A percentile compares a stretch with the other conserved stretches of the same genome.
These are phyloP conservation scores for Boletus mariae DNA, from an alignment of 1,284 basidiomycete species.

Conservation along the genomic window DNA sequence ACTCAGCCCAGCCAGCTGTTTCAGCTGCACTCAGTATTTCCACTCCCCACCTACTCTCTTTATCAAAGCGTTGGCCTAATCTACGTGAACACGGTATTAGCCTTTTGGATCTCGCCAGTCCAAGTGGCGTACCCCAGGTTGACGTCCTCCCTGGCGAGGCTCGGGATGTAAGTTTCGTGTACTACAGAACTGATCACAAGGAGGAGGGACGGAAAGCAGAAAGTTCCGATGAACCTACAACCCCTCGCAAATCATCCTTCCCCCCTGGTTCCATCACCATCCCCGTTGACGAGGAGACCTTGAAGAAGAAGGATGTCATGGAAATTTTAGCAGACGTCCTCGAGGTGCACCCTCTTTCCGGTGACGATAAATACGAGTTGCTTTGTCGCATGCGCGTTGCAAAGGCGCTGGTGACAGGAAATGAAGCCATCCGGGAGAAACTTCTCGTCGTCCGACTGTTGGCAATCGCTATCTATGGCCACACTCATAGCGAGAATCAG, in stretches of 20 bases:
- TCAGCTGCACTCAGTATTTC: constrained; percentile 76
- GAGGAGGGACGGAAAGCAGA: constrained; percentile 46
- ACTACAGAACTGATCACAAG: constrained; percentile 59
- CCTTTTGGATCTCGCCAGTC: constrained; percentile 63
- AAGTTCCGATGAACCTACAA: constrained; percentile 31
- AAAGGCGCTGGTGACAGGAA: constrained; percentile 56
- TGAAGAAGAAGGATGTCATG: constrained; percentile 61
- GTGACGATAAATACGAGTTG: constrained; percentile 85
- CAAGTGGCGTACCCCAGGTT: constrained; percentile 49
- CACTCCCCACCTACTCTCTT: constrained; percentile 65
- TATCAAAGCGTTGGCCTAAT: constrained; percentile 73
- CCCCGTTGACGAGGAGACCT: constrained; percentile 58
- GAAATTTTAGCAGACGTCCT: constrained; percentile 74
- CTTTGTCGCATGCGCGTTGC: constrained; percentile 86
- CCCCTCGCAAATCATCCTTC: constrained; percentile 38
- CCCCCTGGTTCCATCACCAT: constrained; percentile 54
- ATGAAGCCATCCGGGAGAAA: constrained; percentile 69
- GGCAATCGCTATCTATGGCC: constrained; percentile 86
- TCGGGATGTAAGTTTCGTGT: constrained; percentile 72
- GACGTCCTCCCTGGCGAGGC: constrained; percentile 63
- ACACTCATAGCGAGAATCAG: constrained; percentile 76
- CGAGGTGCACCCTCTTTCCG: constrained; percentile 71
- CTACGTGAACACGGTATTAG: constrained; percentile 71
- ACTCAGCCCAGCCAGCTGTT: constrained; percentile 79
- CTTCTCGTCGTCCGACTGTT: constrained; percentile 81